Percentiles rank a stretch among this genome's conserved stretches.
phyloP scores from a whole-genome alignment of 208 protist species.

The Phytomonas sp. region DNA sequence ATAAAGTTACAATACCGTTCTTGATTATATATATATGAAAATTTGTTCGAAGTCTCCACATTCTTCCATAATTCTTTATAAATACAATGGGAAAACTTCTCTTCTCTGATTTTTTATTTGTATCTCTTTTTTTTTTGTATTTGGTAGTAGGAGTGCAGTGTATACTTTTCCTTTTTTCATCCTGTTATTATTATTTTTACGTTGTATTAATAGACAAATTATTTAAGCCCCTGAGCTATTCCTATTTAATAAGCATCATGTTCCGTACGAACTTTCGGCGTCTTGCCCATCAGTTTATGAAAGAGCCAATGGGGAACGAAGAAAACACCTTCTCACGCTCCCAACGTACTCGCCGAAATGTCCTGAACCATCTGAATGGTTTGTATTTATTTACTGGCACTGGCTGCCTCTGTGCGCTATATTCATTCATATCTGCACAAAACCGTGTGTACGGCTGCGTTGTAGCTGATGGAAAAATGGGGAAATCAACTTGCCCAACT shows the following conservation, averaged over 20 bases:
- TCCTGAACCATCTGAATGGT: slow-evolving; percentile 48
- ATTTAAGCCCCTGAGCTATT: slow-evolving; percentile 7
- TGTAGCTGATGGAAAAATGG: slow-evolving; percentile 47
- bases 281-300: slow-evolving; percentile 78
- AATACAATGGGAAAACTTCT: neutral
- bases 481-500: slow-evolving; percentile 48
- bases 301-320: slow-evolving; percentile 85
- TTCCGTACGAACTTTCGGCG: slow-evolving; percentile 41
- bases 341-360: slow-evolving; percentile 41
- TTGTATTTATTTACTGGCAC: slow-evolving; percentile 33
- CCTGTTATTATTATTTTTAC: slow-evolving; percentile 13
- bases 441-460: slow-evolving; percentile 49
- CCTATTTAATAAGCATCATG: slow-evolving; percentile 24
- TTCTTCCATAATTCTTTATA: neutral
- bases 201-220: neutral
- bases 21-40: neutral
- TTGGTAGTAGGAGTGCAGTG: neutral
- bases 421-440: slow-evolving; percentile 42
- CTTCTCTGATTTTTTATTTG: neutral
- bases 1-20: neutral
- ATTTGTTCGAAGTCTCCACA: neutral
- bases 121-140: neutral
- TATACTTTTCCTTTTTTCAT: slow-evolving; percentile 13
- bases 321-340: slow-evolving; percentile 76
- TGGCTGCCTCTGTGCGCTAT: slow-evolving; percentile 54